Evolutionary conservation across 2,329 filamentous ascomycete genomes (phyloP), one percentile per base, ranked within the genome.

Genomic region (Aspergillus flavus): DNA sequence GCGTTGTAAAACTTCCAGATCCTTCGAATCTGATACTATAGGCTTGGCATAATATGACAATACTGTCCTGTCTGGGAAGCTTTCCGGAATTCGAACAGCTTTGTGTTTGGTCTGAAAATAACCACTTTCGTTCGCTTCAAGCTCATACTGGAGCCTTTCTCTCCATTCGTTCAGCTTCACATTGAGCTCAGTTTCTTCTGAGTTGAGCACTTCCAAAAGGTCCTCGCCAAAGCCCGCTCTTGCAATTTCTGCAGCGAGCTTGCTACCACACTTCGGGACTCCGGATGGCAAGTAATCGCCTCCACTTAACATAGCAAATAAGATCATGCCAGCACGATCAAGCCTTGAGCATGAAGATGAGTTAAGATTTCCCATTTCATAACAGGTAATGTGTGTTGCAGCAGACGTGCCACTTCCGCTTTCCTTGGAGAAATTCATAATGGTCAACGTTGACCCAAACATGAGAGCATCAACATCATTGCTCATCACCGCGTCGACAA

Each of bases 381-480:
- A 96, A 55, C 96, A 81, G 50, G 90, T 92, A 59, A 98, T 90
- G 72, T 98, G 95, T 0, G 94, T 97, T 0, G 93, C 92, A 0
- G 83, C 81, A 14, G 71, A 60, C 6, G 80, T 82, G 65, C 90
- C 91, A 69, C 83, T 86, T 0, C 83, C 84, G 14, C 83, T 84
- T 73, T 96, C 92, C 3, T 91, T 85, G 0, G 91, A 91, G 89
- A 92, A 97, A 71, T 93, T 94, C 57, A 93, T 86, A 48, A 97
- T 80, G 0, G 91, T 94, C 43, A 87, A 80, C 0, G 86, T 89
- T 66, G 93, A 95, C 1, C 95, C 95, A 79, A 98, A 98, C 94
- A 98, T 98, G 71, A 98, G 86, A 2, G 94, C 95, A 75, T 99
- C 95, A 50, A 97, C 93, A 81, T 99, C 95, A 76, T 99, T 94